Evolutionary conservation across 2,329 filamentous ascomycete species (phyloP).

Genomic region (Phaeosphaeriaceae sp.): DNA sequence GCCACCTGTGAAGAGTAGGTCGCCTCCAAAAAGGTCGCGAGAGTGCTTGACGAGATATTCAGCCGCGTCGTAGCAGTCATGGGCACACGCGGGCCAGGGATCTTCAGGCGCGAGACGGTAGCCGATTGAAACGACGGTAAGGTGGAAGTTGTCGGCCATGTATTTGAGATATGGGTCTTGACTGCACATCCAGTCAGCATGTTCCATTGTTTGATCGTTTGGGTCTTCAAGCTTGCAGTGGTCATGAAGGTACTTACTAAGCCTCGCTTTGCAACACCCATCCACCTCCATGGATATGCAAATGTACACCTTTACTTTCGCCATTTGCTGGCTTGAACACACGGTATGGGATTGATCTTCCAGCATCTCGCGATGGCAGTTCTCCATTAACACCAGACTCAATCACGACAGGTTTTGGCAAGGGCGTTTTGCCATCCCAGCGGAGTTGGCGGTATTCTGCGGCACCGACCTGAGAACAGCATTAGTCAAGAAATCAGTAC

Average conservation of each 20-base stretch:
- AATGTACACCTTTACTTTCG: constrained; percentile 54
- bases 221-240: too few relatives aligned
- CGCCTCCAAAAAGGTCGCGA: constrained; percentile 50
- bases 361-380: constrained; percentile 61
- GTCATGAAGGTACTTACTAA: constrained; percentile 15
- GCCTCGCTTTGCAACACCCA: constrained; percentile 54
- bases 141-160: constrained; percentile 57
- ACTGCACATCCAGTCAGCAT: constrained; percentile 28
- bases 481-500: neutral
- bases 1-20: constrained; percentile 51
- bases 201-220: neutral
- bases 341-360: constrained; percentile 60
- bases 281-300: constrained; percentile 64
- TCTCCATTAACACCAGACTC: constrained; percentile 55
- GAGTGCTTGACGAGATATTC: constrained; percentile 61
- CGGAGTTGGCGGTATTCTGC: constrained; percentile 62
- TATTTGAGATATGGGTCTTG: constrained; percentile 58
- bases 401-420: constrained; percentile 57
- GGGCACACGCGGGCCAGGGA: constrained; percentile 61
- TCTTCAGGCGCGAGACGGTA: constrained; percentile 68
- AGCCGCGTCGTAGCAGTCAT: constrained; percentile 66
- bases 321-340: constrained; percentile 59
- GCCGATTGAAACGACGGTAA: constrained; percentile 63
- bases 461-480: constrained; percentile 55
- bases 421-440: constrained; percentile 59